Percentiles rank a stretch among this genome's conserved stretches.
Conservation (phyloP, 2,329 filamentous ascomycete species). For the Lizonia empirigonia region DNA sequence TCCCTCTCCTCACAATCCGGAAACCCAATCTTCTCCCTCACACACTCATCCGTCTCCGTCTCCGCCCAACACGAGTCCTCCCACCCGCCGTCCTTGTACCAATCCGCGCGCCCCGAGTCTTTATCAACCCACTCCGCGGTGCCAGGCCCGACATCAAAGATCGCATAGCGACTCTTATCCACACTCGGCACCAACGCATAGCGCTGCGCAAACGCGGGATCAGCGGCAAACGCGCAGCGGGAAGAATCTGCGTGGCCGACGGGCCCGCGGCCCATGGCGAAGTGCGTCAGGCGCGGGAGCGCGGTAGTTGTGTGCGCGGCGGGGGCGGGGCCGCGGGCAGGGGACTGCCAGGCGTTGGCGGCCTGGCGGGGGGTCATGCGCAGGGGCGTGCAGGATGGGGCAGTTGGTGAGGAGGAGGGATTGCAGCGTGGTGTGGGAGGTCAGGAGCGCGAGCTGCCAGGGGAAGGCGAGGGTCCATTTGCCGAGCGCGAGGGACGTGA, state of each 20-base stretch:
- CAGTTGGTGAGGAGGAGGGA: slow-evolving; percentile 55
- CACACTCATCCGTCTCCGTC: too few species aligned
- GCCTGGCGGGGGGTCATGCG: slow-evolving; percentile 5
- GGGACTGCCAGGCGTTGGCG: background rate
- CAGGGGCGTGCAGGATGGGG: slow-evolving; percentile 36
- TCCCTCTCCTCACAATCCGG: too few species aligned
- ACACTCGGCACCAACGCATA: background rate
- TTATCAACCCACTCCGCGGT: too few species aligned
- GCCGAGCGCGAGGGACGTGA: slow-evolving; percentile 50
- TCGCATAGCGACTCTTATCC: too few species aligned
- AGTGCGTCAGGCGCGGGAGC: slow-evolving; percentile 2
- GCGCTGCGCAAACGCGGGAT: slow-evolving; percentile 1
- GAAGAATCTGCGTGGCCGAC: background rate
- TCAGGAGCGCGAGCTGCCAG: slow-evolving; percentile 56
- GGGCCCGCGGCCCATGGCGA: slow-evolving; percentile 8
- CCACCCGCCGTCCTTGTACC: too few species aligned
- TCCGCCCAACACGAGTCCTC: too few species aligned
- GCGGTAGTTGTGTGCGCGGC: background rate
- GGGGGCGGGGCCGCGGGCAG: background rate
- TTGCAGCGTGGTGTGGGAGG: slow-evolving; percentile 49
- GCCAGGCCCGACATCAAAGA: too few species aligned
- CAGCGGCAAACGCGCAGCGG: background rate
- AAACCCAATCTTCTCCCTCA: too few species aligned
- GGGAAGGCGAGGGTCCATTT: slow-evolving; percentile 53
- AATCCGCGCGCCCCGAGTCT: too few species aligned